These are phyloP conservation scores for Malania oleifera DNA, from an alignment of 164 flowering plant species.

Conservation along the genomic window DNA sequence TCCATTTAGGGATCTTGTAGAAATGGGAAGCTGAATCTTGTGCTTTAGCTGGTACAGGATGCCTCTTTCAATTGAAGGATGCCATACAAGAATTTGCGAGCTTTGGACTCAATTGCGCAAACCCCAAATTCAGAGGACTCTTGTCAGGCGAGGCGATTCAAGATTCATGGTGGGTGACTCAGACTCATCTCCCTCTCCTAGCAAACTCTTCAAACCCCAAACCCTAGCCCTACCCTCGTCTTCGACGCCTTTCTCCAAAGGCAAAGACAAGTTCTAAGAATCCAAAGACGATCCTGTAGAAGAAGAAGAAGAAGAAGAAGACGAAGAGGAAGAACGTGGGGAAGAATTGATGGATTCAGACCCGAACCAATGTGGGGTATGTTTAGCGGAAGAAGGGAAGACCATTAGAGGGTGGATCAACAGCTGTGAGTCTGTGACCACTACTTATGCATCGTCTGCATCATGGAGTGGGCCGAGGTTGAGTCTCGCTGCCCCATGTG, in stretches of 20 bases:
- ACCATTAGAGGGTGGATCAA: conserved; percentile 56
- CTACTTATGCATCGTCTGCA: conserved; percentile 71
- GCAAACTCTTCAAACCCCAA: conserved; percentile 34
- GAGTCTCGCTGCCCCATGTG: too few relatives aligned
- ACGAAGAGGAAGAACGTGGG: background rate
- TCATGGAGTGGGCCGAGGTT: too few relatives aligned
- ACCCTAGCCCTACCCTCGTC: conserved; percentile 8
- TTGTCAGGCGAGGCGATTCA: background rate
- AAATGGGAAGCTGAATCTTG: too few relatives aligned
- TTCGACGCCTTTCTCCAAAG: conserved; percentile 14
- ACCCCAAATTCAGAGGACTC: too few relatives aligned
- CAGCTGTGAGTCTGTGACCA: conserved; percentile 77
- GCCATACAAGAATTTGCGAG: too few relatives aligned
- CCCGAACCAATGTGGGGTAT: conserved; percentile 47
- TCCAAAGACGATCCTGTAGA: too few relatives aligned
- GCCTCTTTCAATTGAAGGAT: too few relatives aligned
- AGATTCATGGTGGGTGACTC: conserved; percentile 17
- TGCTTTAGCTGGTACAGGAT: too few relatives aligned
- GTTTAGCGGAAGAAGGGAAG: conserved; percentile 46
- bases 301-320: too few relatives aligned
- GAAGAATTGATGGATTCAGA: conserved; percentile 4
- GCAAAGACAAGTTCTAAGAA: conserved; percentile 19
- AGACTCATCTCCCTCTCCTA: conserved; percentile 14
- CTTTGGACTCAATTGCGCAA: too few relatives aligned
- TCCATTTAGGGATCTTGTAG: too few relatives aligned